Conservation (phyloP, 2,329 filamentous ascomycete genomes). For the Basipetospora chlamydospora region DNA sequence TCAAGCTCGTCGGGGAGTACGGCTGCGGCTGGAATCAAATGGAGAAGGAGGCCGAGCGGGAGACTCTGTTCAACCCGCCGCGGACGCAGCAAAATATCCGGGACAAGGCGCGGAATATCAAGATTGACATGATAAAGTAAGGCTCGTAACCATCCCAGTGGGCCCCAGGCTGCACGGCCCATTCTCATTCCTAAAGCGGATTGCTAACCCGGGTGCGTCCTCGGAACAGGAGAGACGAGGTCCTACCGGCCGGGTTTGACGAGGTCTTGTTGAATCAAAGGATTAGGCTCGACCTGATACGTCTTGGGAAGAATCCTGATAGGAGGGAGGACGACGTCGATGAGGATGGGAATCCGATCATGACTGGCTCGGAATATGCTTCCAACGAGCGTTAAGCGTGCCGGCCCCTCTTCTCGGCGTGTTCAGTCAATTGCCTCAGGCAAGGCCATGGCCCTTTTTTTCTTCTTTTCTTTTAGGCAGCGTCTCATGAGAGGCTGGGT, state of each 20-base stretch:
- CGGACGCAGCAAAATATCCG: conserved; percentile 42
- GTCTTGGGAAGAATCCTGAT: conserved; percentile 31
- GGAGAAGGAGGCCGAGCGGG: conserved; percentile 6
- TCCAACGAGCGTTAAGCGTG: no score
- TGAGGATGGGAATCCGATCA: conserved; percentile 20
- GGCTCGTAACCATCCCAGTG: no score
- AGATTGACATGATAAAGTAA: conserved; percentile 34
- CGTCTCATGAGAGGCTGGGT: no score
- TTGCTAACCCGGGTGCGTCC: no score
- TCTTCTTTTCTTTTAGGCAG: no score
- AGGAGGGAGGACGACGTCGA: conserved; percentile 32
- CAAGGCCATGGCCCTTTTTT: no score
- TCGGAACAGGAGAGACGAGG: conserved; percentile 19
- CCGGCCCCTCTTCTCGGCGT: no score
- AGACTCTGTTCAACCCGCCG: conserved; percentile 7
- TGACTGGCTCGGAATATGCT: conserved; percentile 19
- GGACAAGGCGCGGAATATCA: conserved; percentile 43
- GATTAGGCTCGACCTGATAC: conserved; percentile 26
- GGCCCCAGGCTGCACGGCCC: no score
- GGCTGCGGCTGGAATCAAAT: conserved; percentile 9
- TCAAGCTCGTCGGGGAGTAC: conserved; percentile 7
- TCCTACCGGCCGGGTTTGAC: conserved; percentile 34
- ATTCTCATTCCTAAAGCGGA: no score
- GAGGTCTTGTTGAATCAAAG: conserved; percentile 34
- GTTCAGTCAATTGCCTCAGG: no score